Evolutionary conservation across 1,284 basidiomycete species (phyloP).

Genomic region (Trichosporon inkin): DNA sequence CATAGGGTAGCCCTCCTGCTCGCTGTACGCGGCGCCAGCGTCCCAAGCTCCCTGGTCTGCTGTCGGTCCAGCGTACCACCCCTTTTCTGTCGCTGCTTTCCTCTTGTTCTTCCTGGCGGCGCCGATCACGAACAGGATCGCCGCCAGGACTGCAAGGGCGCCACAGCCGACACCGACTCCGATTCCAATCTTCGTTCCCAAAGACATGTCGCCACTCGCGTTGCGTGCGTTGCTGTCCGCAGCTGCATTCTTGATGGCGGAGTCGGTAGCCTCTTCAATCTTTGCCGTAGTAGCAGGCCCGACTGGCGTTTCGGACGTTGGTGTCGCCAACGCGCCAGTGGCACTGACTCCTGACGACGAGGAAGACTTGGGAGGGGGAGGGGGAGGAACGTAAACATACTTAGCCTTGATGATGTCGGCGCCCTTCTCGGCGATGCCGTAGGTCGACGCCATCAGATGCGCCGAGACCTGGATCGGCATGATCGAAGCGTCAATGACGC

Average conservation of each 20-base stretch:
- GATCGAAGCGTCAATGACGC: constrained; percentile 52
- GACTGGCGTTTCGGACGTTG: background rate
- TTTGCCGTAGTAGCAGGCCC: constrained; percentile 20
- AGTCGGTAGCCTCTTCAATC: constrained; percentile 33
- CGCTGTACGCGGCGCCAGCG: constrained; percentile 33
- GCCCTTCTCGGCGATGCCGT: constrained; percentile 67
- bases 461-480: constrained; percentile 51
- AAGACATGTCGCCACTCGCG: background rate
- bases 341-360: constrained; percentile 2
- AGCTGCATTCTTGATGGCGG: constrained; percentile 17
- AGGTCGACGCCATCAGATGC: constrained; percentile 55
- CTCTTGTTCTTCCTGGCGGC: constrained; percentile 30
- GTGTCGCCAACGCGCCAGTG: background rate
- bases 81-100: constrained; percentile 26
- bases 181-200: constrained; percentile 38
- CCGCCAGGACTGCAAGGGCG: constrained; percentile 32
- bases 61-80: constrained; percentile 28
- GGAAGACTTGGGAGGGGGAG: constrained; percentile 11
- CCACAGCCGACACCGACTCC: constrained; percentile 42
- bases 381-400: constrained; percentile 10
- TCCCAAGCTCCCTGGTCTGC: constrained; percentile 24
- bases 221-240: background rate
- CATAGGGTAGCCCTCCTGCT: constrained; percentile 27
- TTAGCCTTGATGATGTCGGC: constrained; percentile 58
- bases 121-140: constrained; percentile 34